These are phyloP conservation scores for Hypoxylon rubiginosum DNA, from an alignment of 2,329 filamentous ascomycete species.

Conservation along the genomic window DNA sequence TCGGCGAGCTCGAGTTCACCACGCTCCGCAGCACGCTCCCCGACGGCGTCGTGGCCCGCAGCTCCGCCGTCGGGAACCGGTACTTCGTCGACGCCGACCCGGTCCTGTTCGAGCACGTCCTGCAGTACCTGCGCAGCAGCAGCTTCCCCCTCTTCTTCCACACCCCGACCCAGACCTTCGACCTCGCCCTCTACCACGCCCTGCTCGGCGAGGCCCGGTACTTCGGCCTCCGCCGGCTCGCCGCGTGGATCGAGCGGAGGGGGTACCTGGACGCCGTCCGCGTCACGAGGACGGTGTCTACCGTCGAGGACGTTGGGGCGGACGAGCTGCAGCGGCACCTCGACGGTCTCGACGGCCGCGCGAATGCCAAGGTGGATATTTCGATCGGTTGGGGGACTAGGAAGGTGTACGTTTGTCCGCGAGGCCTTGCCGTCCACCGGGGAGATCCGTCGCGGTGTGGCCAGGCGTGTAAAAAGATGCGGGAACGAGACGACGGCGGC, in stretches of 20 bases:
- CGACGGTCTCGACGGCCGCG: not conserved
- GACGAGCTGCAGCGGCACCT: not conserved
- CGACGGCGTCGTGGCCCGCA: not conserved
- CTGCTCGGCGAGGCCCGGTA: slow-evolving; percentile 53
- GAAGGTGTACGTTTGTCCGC: slow-evolving; percentile 58
- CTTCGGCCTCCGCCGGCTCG: slow-evolving; percentile 51
- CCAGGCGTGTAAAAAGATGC: slow-evolving; percentile 8
- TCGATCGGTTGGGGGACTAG: slow-evolving; percentile 46
- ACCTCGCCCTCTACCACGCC: slow-evolving; percentile 52
- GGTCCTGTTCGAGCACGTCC: slow-evolving; percentile 53
- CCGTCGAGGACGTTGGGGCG: not conserved
- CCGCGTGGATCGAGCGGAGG: slow-evolving; percentile 50
- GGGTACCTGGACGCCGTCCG: slow-evolving; percentile 45
- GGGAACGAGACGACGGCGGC: not conserved
- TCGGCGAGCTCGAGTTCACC: not conserved
- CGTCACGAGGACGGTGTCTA: slow-evolving; percentile 11
- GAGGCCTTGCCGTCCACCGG: slow-evolving; percentile 40
- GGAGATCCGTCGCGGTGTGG: slow-evolving; percentile 42
- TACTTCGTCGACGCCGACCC: slow-evolving; percentile 58
- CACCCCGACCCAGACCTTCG: slow-evolving; percentile 44
- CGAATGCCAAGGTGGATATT: slow-evolving; percentile 17
- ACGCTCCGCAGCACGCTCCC: not conserved
- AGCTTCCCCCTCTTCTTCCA: slow-evolving; percentile 54
- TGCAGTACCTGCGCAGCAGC: slow-evolving; percentile 52
- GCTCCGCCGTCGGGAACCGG: not conserved